Conservation (phyloP, 257 asterid species). For the Penstemon davidsonii region DNA sequence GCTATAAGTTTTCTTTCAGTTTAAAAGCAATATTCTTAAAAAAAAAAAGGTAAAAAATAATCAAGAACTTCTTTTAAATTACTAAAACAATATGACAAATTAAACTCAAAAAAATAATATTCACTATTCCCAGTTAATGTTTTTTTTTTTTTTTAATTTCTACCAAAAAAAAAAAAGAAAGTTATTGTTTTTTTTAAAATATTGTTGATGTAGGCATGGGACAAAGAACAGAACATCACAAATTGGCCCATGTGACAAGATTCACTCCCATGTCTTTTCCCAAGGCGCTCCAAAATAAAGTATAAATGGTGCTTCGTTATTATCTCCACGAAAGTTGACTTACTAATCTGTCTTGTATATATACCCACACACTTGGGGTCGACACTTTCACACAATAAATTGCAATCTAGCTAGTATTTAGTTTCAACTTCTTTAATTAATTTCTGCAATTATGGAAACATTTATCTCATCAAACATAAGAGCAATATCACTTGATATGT, state of each 20-base stretch:
- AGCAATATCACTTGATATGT: conserved; percentile 26
- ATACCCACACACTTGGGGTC: background rate
- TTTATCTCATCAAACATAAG: conserved; percentile 9
- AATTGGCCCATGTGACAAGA: conserved; percentile 12
- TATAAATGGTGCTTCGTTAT: conserved; percentile 15
- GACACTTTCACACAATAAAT: conserved; percentile 10
- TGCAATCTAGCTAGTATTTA: background rate
- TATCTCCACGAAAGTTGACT: conserved; percentile 17
- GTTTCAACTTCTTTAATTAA: background rate
- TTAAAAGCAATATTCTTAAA: too few species aligned
- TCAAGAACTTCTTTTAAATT: too few species aligned
- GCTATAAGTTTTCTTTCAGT: too few species aligned
- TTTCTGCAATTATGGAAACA: conserved; percentile 33
- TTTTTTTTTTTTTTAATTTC: too few species aligned
- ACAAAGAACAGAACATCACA: conserved; percentile 20
- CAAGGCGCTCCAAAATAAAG: conserved; percentile 25
- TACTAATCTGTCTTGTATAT: background rate
- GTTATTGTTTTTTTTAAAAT: background rate
- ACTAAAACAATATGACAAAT: too few species aligned
- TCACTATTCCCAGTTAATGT: too few species aligned
- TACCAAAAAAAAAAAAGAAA: too few species aligned
- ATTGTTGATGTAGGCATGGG: background rate
- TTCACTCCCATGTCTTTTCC: conserved; percentile 26
- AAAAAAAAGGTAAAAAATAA: too few species aligned
- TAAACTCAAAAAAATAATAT: too few species aligned